Base-by-base conservation (phyloP, 2,329 filamentous ascomycete genomes). In the Nemania diffusa region DNA sequence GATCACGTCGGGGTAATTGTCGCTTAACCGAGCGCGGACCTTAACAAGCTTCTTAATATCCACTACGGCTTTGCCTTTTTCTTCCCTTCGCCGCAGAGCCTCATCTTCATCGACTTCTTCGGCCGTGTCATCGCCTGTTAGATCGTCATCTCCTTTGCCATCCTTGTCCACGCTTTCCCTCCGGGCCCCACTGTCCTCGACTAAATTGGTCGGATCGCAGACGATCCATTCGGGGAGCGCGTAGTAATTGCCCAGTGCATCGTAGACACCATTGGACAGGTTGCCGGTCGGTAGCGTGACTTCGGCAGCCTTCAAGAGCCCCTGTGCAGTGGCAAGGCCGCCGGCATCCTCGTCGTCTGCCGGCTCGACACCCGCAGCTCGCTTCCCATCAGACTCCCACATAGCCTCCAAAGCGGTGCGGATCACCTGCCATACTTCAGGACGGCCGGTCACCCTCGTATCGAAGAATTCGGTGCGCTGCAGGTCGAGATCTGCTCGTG, bases 381-480 rank as follows among this genome's bases (percentile, higher is more conserved):
- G 59, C 9, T 58, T 65, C 3, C 61, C 40, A 26, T 87, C 84
- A 0, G 85, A 82, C 11, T 84, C 84, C 81, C 91, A 91, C 68
- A 97, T 78, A 6, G 92, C 81, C 68, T 91, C 87, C 20, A 93
- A 84, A 0, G 90, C 91, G 0, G 88, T 82, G 52, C 86, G 85
- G 15, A 97, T 79, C 0, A 92, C 90, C 72, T 88, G 88, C 95
- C 95, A 98, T 27, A 96, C 86, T 78, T 97, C 92, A 4, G 85
- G 75, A 3, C 88, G 85, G 1, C 93, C 93, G 0, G 91, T 92
- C 17, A 97, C 92, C 53, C 93, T 84, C 1, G 94, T 97, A 68
- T 97, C 94, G 79, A 97, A 98, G 83, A 97, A 97, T 69, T 93
- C 93, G 56, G 81, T 82, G 56, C 95, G 87, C 80, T 97, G 92